A percentile compares a stretch with the other conserved stretches of the same genome.
Conservation (phyloP, 2,329 filamentous ascomycete species). For the Monilinia vaccinii-corymbosi region DNA sequence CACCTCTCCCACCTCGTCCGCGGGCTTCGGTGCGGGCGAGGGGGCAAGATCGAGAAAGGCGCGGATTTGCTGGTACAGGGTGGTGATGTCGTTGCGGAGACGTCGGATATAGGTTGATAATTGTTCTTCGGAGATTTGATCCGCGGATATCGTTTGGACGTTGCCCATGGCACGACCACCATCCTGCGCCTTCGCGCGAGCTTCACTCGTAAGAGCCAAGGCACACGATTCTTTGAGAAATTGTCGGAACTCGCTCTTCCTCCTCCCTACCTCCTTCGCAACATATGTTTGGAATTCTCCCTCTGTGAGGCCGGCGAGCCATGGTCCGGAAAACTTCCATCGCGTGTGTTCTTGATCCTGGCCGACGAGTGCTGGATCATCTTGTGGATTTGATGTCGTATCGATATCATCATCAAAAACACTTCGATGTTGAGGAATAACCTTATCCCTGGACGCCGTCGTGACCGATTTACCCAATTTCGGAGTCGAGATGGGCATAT, state of each 20-base stretch:
- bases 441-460: neutral
- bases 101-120: slow-evolving; percentile 43
- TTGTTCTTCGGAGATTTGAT: slow-evolving; percentile 41
- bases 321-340: slow-evolving; percentile 61
- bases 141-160: slow-evolving; percentile 26
- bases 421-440: slow-evolving; percentile 30
- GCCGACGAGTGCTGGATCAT: neutral
- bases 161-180: slow-evolving; percentile 13
- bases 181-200: slow-evolving; percentile 13
- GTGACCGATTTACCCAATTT: neutral
- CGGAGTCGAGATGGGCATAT: slow-evolving; percentile 57
- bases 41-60: slow-evolving; percentile 49
- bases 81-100: slow-evolving; percentile 42
- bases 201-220: slow-evolving; percentile 33
- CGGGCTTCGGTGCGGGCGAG: slow-evolving; percentile 8
- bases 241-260: slow-evolving; percentile 44
- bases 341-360: slow-evolving; percentile 36
- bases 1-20: neutral
- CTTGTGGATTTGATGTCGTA: slow-evolving; percentile 32
- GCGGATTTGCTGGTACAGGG: slow-evolving; percentile 46
- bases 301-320: slow-evolving; percentile 53
- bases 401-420: slow-evolving; percentile 53
- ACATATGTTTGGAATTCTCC: slow-evolving; percentile 51
- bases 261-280: slow-evolving; percentile 42
- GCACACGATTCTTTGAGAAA: slow-evolving; percentile 44